Base-by-base conservation (phyloP, 805 yeast genomes). In the Kockiozyma suomiensis region DNA sequence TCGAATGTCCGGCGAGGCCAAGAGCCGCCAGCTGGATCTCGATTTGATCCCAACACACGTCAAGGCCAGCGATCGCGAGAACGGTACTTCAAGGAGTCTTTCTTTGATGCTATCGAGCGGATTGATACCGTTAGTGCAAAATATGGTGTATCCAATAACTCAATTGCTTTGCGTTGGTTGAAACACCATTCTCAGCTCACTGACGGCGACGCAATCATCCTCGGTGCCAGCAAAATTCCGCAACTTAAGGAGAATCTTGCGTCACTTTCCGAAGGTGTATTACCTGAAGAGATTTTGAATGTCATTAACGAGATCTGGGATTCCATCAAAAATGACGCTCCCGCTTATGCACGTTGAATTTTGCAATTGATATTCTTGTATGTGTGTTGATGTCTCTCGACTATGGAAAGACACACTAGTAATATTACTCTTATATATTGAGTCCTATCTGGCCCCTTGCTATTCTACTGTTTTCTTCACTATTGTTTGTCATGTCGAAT, bases 231-330 rank as follows among this genome's bases (percentile, higher is more conserved):
- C 26, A 61, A 42, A 13, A 32, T 55, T 26, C 48, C 40, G 42
- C 66, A 62, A 38, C 55, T 61, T 37, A 38, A 51, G 21, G 55
- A 59, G 42, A 60, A 55, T 37, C 54, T 59, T 8, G 41, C 3
- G 10, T 49, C 70, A 17, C 68, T 70, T 10, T 33, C 58, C 10
- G 70, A 63, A n/a, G 73, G 73, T 13, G 64, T 62, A n/a, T 49
- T 70, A 41, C 66, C 66, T 8, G 58, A 57, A 5, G 68, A 66
- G 19, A 61, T 66, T n/a, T 66, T 61, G 8, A 46, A 55, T 17
- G 61, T 67, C 45, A 65, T 70, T 28, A 65, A 70, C 40, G 64
- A 62, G 15, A 53, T 70, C 17, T 70, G 72, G 72, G 64, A 63
- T 23, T 17, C 40, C 7, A 63, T 68, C 33, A 56, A 69, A 50